Percentiles rank a stretch among this genome's conserved stretches.
Conservation (phyloP, 164 flowering plant species). For the Saururus chinensis region DNA sequence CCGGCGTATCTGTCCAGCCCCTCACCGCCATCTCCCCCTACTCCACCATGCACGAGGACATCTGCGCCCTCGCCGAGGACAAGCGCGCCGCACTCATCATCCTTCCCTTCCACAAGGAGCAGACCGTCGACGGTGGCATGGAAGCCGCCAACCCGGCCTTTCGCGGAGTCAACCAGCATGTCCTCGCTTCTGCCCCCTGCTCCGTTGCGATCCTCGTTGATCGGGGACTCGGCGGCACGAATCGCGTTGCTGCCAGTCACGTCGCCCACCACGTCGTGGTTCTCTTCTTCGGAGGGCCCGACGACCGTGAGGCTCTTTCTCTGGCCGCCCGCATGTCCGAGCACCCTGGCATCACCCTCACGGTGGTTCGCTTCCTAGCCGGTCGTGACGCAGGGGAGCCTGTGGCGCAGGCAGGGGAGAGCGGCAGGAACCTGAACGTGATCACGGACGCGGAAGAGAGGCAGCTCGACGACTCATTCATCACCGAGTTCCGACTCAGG, state of each 20-base stretch:
- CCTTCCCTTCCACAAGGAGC: constrained; percentile 26
- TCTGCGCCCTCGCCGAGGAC: constrained; percentile 23
- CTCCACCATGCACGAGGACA: constrained; percentile 26
- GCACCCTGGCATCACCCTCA: constrained; percentile 10
- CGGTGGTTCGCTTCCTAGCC: constrained; percentile 7
- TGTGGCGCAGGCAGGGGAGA: neutral
- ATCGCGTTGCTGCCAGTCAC: constrained; percentile 7
- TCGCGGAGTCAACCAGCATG: constrained; percentile 17
- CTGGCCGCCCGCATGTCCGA: constrained; percentile 12
- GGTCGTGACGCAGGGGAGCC: neutral
- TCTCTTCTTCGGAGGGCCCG: constrained; percentile 19
- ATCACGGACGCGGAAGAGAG: constrained; percentile 7
- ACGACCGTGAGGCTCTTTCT: constrained; percentile 14
- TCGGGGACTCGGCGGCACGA: constrained; percentile 15
- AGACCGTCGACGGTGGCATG: constrained; percentile 22
- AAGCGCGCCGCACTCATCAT: constrained; percentile 18
- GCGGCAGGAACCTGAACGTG: neutral
- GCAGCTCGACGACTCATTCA: constrained; percentile 8
- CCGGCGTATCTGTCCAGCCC: constrained; percentile 10
- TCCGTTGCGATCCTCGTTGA: constrained; percentile 20
- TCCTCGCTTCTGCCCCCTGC: constrained; percentile 15
- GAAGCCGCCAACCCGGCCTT: constrained; percentile 17
- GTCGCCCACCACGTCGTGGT: constrained; percentile 11
- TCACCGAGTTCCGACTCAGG: constrained; percentile 9
- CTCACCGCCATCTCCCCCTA: constrained; percentile 23